Percentiles rank a stretch among this genome's conserved stretches.
phyloP scores from a whole-genome alignment of 23 red algal genomes.

The Chondrus crispus region DNA sequence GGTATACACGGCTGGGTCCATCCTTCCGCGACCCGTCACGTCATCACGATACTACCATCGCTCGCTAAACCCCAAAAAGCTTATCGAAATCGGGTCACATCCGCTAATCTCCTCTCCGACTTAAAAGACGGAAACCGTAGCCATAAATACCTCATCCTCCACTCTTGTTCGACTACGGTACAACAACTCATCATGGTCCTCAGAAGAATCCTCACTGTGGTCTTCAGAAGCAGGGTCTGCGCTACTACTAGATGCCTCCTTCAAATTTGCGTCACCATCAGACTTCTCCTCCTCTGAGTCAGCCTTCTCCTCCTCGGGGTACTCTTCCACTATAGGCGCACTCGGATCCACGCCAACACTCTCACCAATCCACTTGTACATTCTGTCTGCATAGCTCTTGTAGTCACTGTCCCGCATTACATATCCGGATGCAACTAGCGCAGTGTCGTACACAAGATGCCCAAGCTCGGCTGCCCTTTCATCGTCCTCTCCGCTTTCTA shows the following conservation, averaged over 20 bases:
- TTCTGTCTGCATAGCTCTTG: conserved; percentile 55
- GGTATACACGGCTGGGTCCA: conserved; percentile 86
- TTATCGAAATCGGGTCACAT: conserved; percentile 93
- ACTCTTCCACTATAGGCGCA: conserved; percentile 47
- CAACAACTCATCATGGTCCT: too few relatives aligned
- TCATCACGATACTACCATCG: conserved; percentile 89
- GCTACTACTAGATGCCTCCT: too few relatives aligned
- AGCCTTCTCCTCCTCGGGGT: conserved; percentile 35
- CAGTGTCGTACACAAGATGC: conserved; percentile 81
- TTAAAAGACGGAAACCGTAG: too few relatives aligned
- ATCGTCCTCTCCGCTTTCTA: conserved; percentile 32
- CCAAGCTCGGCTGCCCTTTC: conserved; percentile 50
- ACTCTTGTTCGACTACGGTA: too few relatives aligned
- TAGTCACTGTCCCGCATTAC: conserved; percentile 75
- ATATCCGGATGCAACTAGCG: conserved; percentile 73
- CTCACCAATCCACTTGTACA: conserved; percentile 71
- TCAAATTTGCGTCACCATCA: neutral
- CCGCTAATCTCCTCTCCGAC: too few relatives aligned
- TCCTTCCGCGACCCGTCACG: conserved; percentile 79
- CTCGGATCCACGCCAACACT: conserved; percentile 53
- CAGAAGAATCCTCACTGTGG: too few relatives aligned
- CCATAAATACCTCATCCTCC: too few relatives aligned
- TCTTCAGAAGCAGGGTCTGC: too few relatives aligned
- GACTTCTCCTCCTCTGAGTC: conserved; percentile 12
- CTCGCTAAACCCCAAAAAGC: conserved; percentile 88